phyloP scores from a whole-genome alignment of 1,284 basidiomycete genomes.

The Serendipita sp. region DNA sequence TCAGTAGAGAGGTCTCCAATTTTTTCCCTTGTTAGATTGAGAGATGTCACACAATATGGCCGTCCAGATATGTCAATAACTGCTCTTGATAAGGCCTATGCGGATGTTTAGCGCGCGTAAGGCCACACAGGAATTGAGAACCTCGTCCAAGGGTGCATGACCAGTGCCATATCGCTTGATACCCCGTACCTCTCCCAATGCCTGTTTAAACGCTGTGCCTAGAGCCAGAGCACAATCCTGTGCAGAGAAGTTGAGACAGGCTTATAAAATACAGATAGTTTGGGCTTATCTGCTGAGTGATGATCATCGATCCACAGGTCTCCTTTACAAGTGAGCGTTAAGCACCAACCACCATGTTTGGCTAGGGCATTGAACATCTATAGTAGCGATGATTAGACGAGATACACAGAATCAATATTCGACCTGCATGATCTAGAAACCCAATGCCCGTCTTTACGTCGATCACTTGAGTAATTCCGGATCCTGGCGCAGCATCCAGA shows the following conservation, averaged over 20 bases:
- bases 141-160: constrained; percentile 95
- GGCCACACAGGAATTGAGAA: constrained; percentile 22
- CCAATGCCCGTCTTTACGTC: constrained; percentile 90
- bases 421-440: constrained; percentile 87
- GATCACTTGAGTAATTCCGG: constrained; percentile 56
- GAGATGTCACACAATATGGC: constrained; percentile 86
- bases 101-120: constrained; percentile 10
- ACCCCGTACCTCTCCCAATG: constrained; percentile 86
- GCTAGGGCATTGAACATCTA: constrained; percentile 93
- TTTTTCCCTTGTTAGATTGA: constrained; percentile 87
- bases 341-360: constrained; percentile 85
- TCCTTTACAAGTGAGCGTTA: constrained; percentile 82
- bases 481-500: constrained; percentile 68
- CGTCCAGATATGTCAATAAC: constrained; percentile 98
- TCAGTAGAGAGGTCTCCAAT: constrained; percentile 93
- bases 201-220: constrained; percentile 89
- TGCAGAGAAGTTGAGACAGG: constrained; percentile 23
- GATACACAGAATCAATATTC: background rate
- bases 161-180: constrained; percentile 94
- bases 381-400: constrained; percentile 5
- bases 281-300: constrained; percentile 84
- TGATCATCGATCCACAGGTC: constrained; percentile 99
- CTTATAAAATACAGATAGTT: constrained; percentile 11
- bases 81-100: constrained; percentile 78
- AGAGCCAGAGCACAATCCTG: constrained; percentile 90